Evolutionary conservation across 495 filamentous ascomycete species (phyloP).

Genomic region (Chaetomidium leptoderma): DNA sequence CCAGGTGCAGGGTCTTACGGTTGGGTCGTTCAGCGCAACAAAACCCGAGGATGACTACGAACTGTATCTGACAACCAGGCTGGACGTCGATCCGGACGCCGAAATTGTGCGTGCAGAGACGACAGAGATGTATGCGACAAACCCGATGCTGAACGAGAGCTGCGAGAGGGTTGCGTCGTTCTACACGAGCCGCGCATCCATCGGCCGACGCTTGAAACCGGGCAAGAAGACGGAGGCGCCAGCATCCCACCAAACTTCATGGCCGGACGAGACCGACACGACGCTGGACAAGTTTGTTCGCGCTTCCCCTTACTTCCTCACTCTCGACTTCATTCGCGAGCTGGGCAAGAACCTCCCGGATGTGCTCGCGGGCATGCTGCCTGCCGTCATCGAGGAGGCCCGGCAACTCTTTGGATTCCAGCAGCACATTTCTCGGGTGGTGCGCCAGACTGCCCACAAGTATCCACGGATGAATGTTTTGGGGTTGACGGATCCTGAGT

Average conservation of each 20-base stretch:
- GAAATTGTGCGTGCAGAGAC: slow-evolving; percentile 27
- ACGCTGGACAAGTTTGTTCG: slow-evolving; percentile 31
- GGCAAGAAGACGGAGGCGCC: neutral
- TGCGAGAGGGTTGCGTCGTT: slow-evolving; percentile 38
- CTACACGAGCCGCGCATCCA: slow-evolving; percentile 15
- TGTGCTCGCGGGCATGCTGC: slow-evolving; percentile 24
- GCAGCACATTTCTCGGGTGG: slow-evolving; percentile 34
- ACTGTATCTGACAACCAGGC: slow-evolving; percentile 40
- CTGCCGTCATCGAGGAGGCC: slow-evolving; percentile 29
- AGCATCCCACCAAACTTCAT: slow-evolving; percentile 12
- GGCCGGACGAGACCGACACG: slow-evolving; percentile 33
- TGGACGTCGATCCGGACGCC: slow-evolving; percentile 40
- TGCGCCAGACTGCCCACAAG: slow-evolving; percentile 40
- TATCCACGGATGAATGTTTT: slow-evolving; percentile 44
- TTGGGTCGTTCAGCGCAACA: slow-evolving; percentile 36
- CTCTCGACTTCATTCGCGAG: slow-evolving; percentile 28
- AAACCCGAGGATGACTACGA: slow-evolving; percentile 41
- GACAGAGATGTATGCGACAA: neutral
- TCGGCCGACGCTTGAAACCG: neutral
- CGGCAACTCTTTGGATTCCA: slow-evolving; percentile 30
- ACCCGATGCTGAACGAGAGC: slow-evolving; percentile 33
- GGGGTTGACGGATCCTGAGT: slow-evolving; percentile 29
- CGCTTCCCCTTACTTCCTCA: slow-evolving; percentile 29
- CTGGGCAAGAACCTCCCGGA: slow-evolving; percentile 28
- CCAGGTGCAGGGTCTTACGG: slow-evolving; percentile 39